phyloP scores from a whole-genome alignment of 2,329 filamentous ascomycete species.

The Monosporascus sp. region DNA sequence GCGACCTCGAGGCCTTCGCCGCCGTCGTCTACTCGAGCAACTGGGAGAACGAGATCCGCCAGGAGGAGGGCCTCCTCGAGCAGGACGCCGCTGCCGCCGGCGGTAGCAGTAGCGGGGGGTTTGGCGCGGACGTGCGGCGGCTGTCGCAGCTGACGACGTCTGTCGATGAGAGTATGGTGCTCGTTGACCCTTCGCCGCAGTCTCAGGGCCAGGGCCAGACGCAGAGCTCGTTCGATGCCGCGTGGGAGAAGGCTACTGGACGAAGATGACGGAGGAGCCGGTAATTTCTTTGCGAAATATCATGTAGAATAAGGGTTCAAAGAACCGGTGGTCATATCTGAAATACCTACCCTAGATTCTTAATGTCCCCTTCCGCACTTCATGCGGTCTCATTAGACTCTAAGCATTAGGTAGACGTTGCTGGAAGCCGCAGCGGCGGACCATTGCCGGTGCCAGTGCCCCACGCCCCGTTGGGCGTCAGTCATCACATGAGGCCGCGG shows the following conservation, averaged over 20 bases:
- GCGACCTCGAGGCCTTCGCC: constrained; percentile 76
- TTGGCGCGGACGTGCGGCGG: neutral
- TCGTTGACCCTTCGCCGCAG: constrained; percentile 36
- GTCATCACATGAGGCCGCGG: constrained; percentile 53
- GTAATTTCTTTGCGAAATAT: no score
- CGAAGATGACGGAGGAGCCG: constrained; percentile 14
- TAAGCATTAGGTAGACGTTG: no score
- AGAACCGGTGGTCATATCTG: no score
- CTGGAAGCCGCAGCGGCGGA: neutral
- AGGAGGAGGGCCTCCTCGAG: constrained; percentile 30
- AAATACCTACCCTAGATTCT: no score
- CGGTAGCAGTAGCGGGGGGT: constrained; percentile 2
- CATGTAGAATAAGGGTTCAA: no score
- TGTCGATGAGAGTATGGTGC: constrained; percentile 47
- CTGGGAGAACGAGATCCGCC: constrained; percentile 62
- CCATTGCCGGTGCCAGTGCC: neutral
- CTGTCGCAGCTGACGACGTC: constrained; percentile 8
- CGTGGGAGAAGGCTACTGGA: constrained; percentile 62
- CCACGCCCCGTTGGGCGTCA: neutral
- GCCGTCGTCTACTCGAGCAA: constrained; percentile 86
- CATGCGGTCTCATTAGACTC: no score
- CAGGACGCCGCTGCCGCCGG: constrained; percentile 15
- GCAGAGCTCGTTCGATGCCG: constrained; percentile 56
- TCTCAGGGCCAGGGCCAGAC: constrained; percentile 11
- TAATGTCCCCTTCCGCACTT: no score